Evolutionary conservation across 768 basidiomycete genomes (phyloP).

Genomic region (Tylopilus intermedius): DNA sequence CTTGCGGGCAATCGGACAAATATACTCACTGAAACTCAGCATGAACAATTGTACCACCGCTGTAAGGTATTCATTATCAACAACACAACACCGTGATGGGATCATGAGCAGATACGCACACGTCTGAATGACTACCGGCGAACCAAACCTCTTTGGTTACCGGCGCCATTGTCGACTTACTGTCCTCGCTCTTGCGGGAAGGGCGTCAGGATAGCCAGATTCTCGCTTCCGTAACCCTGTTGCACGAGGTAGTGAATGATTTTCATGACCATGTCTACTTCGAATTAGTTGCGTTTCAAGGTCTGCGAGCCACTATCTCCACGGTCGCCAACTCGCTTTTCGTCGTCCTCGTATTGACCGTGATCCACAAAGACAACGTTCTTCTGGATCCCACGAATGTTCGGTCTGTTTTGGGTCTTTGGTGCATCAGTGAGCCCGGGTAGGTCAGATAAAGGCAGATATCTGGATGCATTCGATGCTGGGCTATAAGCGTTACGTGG

Average conservation of each 20-base stretch:
- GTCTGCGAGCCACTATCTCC: slow-evolving; percentile 43
- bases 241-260: slow-evolving; percentile 62
- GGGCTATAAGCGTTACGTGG: slow-evolving; percentile 48
- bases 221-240: slow-evolving; percentile 59
- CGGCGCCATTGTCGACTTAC: no score
- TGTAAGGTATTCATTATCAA: no score
- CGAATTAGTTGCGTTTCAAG: slow-evolving; percentile 59
- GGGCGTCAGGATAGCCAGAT: slow-evolving; percentile 63
- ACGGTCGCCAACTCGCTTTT: slow-evolving; percentile 37
- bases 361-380: slow-evolving; percentile 65
- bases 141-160: no score
- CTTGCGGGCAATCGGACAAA: no score
- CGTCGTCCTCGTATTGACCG: slow-evolving; percentile 48
- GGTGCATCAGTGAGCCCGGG: slow-evolving; percentile 54
- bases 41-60: neutral
- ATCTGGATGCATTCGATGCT: slow-evolving; percentile 74
- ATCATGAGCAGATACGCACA: no score
- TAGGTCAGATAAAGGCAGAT: slow-evolving; percentile 67
- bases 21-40: neutral
- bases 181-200: no score
- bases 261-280: slow-evolving; percentile 60
- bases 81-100: no score
- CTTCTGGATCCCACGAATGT: slow-evolving; percentile 50
- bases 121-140: no score
- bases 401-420: slow-evolving; percentile 43